A percentile compares a stretch with the other conserved stretches of the same genome.
Evolutionary conservation across 192 early-diverging fungal genomes (phyloP).

Genomic region (Backusella morwellensis): DNA sequence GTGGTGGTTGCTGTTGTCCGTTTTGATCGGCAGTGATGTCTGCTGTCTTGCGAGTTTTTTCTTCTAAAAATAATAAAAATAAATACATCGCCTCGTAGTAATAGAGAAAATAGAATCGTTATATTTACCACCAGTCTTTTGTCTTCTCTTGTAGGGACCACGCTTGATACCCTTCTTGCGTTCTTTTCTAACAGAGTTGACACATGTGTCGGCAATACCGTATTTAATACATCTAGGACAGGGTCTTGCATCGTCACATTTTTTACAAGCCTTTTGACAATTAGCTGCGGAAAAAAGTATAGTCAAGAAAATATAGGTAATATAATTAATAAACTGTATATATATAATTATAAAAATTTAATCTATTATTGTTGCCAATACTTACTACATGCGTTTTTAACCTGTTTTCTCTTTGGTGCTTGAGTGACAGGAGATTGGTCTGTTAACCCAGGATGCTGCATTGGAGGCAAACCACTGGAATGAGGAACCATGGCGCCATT

Average conservation of each 20-base stretch:
- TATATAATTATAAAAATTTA: not conserved
- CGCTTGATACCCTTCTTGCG: slow-evolving; percentile 82
- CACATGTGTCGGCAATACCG: slow-evolving; percentile 64
- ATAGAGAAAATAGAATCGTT: not conserved
- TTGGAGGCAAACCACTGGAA: slow-evolving; percentile 20
- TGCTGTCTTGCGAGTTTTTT: slow-evolving; percentile 7
- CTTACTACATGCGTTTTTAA: slow-evolving; percentile 35
- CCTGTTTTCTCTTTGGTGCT: slow-evolving; percentile 29
- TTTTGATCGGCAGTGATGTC: not conserved
- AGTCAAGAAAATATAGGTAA: too few relatives aligned
- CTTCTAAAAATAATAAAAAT: not conserved
- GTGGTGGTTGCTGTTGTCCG: not conserved
- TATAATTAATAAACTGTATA: not conserved
- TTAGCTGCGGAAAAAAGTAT: slow-evolving; percentile 50
- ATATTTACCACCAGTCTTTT: slow-evolving; percentile 8
- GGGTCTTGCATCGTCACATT: slow-evolving; percentile 83
- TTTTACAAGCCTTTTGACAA: slow-evolving; percentile 90
- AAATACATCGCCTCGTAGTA: not conserved
- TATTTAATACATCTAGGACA: slow-evolving; percentile 81
- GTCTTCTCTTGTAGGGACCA: slow-evolving; percentile 73
- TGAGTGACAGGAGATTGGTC: slow-evolving; percentile 2
- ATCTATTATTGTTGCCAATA: not conserved
- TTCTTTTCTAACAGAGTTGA: slow-evolving; percentile 77
- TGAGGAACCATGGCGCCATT: slow-evolving; percentile 12
- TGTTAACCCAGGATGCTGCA: slow-evolving; percentile 15